Base-by-base conservation (phyloP, 2,329 filamentous ascomycete species). In the Ophiocordyceps camponoti-floridani region DNA sequence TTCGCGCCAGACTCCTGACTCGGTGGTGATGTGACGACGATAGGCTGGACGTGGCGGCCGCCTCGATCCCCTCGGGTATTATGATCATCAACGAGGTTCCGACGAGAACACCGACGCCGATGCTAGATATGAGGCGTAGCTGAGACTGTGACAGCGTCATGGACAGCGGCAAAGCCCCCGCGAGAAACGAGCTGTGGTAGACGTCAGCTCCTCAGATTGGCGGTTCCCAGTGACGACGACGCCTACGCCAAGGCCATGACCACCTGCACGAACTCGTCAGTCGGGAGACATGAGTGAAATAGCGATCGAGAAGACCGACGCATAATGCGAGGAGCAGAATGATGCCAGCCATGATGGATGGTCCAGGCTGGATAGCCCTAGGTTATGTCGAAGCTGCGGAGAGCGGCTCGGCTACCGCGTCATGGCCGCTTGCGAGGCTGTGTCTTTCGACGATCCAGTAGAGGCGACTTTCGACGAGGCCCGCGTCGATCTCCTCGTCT, bases 21-120 rank as follows among this genome's bases (percentile, higher is more conserved):
- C 57, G 57, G 51, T 65, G 64, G 43, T 61, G 52, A 42, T 67
- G 63, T 10, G 59, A 50, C 7, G 58, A 52, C 46, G 65, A 58
- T 2, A 64, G 61, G 3, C 19, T 23, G 19, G 72, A 65, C 13
- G 71, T 78, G 53, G 91, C 85, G 46, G 95, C 73, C 3, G 91
- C 89, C 58, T 95, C 88, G 47, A 96, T 81, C 35, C 91, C 91
- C 62, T 98, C 91, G 1, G 91, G 91, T 55, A 98, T 94, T 57
- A 98, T 96, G 30, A 98, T 87, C 51, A 96, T 89, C 51, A 98
- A 73, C 1, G 89, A 89, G 27, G 91, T 96, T 33, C 91, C 91
- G 14, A 98, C 88, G 9, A 98, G 70, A 44, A 98, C 83, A 41
- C 91, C 91, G 61, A 94, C 86, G 44, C 91, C 91, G 58, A 96